Evolutionary conservation across 1,284 basidiomycete genomes (phyloP).

Genomic region (Leccinum pallidistipes): DNA sequence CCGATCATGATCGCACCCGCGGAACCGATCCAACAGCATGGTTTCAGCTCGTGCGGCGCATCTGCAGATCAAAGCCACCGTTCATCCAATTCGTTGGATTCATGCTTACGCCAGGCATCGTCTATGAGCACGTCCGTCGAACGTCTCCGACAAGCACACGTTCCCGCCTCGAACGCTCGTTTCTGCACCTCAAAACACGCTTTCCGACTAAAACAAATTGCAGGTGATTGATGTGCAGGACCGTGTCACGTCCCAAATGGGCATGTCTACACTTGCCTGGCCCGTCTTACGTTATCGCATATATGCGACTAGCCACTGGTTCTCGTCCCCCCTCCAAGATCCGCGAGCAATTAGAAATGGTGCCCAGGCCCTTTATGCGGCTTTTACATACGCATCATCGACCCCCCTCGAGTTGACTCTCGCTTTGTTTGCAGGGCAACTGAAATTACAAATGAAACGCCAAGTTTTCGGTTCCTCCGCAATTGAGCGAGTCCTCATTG

Average conservation of each 20-base stretch:
- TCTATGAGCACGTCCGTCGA: not conserved
- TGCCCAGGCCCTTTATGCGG: not conserved
- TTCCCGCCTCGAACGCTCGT: not conserved
- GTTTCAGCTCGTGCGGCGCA: conserved; percentile 6
- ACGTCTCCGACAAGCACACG: conserved; percentile 2
- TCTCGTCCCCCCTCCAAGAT: conserved; percentile 5
- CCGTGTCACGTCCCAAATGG: conserved; percentile 3
- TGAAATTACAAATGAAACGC: not conserved
- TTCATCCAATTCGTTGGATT: conserved; percentile 3
- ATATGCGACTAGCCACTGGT: not conserved
- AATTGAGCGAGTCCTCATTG: not conserved
- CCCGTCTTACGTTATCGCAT: conserved; percentile 19
- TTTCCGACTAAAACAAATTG: not conserved
- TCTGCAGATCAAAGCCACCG: not conserved
- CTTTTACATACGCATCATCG: not conserved
- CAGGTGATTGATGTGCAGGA: not conserved
- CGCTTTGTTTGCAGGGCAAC: not conserved
- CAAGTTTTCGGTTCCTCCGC: not conserved
- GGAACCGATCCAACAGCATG: conserved; percentile 11
- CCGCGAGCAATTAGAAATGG: conserved; percentile 6
- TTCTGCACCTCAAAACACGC: not conserved
- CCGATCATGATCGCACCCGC: conserved; percentile 26
- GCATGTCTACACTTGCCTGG: conserved; percentile 3
- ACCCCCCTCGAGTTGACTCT: not conserved
- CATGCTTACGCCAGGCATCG: conserved; percentile 3